phyloP scores from a whole-genome alignment of 768 basidiomycete genomes.

The Butyriboletus loyo region DNA sequence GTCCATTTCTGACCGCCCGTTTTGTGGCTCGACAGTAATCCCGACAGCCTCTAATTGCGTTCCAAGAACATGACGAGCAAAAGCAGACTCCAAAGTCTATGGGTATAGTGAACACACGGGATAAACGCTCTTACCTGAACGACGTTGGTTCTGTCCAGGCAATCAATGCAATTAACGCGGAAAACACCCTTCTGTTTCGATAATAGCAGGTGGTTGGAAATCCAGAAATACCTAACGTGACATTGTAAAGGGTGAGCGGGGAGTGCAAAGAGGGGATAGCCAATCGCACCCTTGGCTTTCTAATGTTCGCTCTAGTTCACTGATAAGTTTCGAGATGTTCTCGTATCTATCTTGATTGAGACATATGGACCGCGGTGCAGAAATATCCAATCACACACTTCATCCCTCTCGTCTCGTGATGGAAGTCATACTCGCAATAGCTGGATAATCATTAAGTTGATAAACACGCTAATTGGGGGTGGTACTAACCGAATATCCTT shows the following conservation, averaged over 20 bases:
- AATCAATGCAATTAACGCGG: conserved; percentile 94
- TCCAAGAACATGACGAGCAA: conserved; percentile 79
- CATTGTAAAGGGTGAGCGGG: conserved; percentile 1
- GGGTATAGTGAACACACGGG: background rate
- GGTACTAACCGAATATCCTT: conserved; percentile 55
- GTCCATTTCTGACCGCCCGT: conserved; percentile 60
- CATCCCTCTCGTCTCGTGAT: conserved; percentile 92
- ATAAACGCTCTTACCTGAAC: conserved; percentile 58
- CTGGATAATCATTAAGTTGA: conserved; percentile 33
- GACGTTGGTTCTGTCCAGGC: conserved; percentile 92
- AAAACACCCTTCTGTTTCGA: conserved; percentile 85
- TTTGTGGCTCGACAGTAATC: conserved; percentile 52
- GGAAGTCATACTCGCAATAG: conserved; percentile 89
- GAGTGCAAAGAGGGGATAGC: background rate
- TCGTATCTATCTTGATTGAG: conserved; percentile 59
- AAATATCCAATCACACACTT: conserved; percentile 49
- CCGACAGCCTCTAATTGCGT: conserved; percentile 74
- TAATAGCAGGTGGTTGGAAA: conserved; percentile 63
- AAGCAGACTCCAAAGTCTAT: conserved; percentile 64
- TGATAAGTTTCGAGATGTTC: conserved; percentile 78
- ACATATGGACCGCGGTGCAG: background rate
- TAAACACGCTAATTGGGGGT: background rate
- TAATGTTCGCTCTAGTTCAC: conserved; percentile 68
- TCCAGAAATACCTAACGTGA: conserved; percentile 70
- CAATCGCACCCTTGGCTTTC: conserved; percentile 69